phyloP scores from a whole-genome alignment of 768 basidiomycete species.

The Naematelia aurantialba region DNA sequence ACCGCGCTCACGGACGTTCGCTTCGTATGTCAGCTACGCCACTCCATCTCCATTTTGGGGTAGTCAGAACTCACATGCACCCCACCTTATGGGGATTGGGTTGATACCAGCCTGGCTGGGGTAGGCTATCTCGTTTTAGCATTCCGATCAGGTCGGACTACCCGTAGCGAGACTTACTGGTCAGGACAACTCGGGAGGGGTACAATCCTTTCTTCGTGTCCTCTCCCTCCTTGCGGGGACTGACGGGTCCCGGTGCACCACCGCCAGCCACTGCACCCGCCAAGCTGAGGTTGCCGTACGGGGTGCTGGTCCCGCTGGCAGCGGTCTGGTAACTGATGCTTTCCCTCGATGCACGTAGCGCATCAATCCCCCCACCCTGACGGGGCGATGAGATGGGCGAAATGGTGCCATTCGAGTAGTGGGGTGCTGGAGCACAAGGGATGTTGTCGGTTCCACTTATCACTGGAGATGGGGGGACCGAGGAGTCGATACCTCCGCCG shows the following conservation, averaged over 20 bases:
- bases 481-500: slow-evolving; percentile 7
- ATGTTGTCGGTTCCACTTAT: slow-evolving; percentile 16
- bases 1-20: slow-evolving; percentile 63
- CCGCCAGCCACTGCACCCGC: slow-evolving; percentile 21
- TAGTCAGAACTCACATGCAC: slow-evolving; percentile 53
- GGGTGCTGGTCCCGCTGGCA: slow-evolving; percentile 17
- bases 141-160: not conserved
- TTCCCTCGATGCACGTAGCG: slow-evolving; percentile 13
- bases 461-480: slow-evolving; percentile 16
- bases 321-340: slow-evolving; percentile 6
- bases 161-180: slow-evolving; percentile 59
- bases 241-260: slow-evolving; percentile 24
- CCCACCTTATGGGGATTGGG: slow-evolving; percentile 78
- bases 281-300: slow-evolving; percentile 31
- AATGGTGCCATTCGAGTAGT: not conserved
- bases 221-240: slow-evolving; percentile 8
- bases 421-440: slow-evolving; percentile 19
- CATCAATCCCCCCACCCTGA: slow-evolving; percentile 28
- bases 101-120: slow-evolving; percentile 88
- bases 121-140: slow-evolving; percentile 57
- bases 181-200: slow-evolving; percentile 75
- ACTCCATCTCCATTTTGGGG: not conserved
- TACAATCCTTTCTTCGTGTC: slow-evolving; percentile 56
- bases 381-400: slow-evolving; percentile 7
- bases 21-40: slow-evolving; percentile 24